phyloP scores from a whole-genome alignment of 108 stramenopile species.

The Pseudonitzschia delicatissima region DNA sequence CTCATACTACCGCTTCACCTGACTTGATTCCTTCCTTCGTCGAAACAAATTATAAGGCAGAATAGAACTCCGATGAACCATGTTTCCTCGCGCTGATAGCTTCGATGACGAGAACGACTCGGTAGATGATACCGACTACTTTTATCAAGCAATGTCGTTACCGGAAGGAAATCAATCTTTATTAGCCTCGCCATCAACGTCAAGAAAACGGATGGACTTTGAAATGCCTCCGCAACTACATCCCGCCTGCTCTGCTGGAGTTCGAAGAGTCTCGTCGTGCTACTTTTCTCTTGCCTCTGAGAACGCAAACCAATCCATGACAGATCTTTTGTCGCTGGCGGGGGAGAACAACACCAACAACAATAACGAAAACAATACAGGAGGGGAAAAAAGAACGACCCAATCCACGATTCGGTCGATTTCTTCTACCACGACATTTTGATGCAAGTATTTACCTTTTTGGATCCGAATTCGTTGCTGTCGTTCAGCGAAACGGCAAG shows the following conservation, averaged over 20 bases:
- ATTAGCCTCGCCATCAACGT: neutral
- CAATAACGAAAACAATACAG: constrained; percentile 1
- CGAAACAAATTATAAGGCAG: neutral
- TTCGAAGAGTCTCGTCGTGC: constrained; percentile 58
- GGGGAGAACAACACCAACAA: constrained; percentile 12
- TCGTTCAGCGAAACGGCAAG: constrained; percentile 70
- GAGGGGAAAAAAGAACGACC: no score
- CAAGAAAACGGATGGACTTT: neutral
- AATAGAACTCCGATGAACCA: neutral
- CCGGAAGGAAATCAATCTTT: neutral
- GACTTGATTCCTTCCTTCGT: no score
- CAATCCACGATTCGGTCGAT: constrained; percentile 16
- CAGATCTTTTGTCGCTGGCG: constrained; percentile 31
- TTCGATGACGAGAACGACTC: constrained; percentile 2
- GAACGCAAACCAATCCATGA: constrained; percentile 16
- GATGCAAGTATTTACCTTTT: constrained; percentile 62
- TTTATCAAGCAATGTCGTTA: neutral
- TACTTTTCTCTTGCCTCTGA: constrained; percentile 50
- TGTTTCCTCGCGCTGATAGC: neutral
- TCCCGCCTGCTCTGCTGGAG: constrained; percentile 50
- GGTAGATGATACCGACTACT: neutral
- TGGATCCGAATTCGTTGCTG: constrained; percentile 55
- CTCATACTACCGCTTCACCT: no score
- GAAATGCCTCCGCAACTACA: constrained; percentile 38
- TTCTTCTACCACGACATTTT: constrained; percentile 74